Evolutionary conservation across 352 stramenopile species (phyloP).

Genomic region (Pythium scleroteichum): DNA sequence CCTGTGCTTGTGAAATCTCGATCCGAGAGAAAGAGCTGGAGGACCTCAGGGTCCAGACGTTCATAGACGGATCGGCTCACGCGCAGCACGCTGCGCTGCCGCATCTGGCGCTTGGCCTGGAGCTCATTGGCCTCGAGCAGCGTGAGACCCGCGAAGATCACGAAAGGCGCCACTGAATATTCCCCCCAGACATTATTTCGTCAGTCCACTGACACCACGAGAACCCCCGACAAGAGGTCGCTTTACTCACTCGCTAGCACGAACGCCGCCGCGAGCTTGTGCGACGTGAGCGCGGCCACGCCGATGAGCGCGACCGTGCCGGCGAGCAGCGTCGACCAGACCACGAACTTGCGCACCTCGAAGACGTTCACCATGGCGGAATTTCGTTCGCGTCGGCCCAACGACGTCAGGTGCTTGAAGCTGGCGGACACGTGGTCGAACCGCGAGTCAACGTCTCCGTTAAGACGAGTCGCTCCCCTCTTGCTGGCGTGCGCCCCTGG

Average conservation of each 20-base stretch:
- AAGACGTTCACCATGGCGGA: constrained; percentile 23
- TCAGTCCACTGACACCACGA: neutral
- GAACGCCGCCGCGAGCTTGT: constrained; percentile 26
- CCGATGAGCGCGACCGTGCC: constrained; percentile 19
- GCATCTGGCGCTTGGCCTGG: constrained; percentile 31
- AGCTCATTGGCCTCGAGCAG: constrained; percentile 39
- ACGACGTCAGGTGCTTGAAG: constrained; percentile 6
- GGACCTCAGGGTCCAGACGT: constrained; percentile 58
- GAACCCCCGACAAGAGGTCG: neutral
- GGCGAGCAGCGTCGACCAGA: constrained; percentile 18
- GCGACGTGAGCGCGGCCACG: constrained; percentile 22
- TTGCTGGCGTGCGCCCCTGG: neutral
- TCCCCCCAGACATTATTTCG: neutral
- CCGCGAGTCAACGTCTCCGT: neutral
- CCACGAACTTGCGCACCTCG: constrained; percentile 20
- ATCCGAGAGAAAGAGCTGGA: constrained; percentile 65
- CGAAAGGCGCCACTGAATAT: constrained; percentile 44
- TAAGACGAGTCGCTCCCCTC: constrained; percentile 10
- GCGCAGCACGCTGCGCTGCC: constrained; percentile 40
- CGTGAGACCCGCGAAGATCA: constrained; percentile 55
- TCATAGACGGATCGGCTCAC: constrained; percentile 70
- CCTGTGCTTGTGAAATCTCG: constrained; percentile 70
- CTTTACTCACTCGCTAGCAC: constrained; percentile 22
- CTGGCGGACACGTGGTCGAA: neutral
- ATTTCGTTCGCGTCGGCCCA: neutral